Conservation (phyloP, 768 basidiomycete species). For the Phaeotremella fagi region DNA sequence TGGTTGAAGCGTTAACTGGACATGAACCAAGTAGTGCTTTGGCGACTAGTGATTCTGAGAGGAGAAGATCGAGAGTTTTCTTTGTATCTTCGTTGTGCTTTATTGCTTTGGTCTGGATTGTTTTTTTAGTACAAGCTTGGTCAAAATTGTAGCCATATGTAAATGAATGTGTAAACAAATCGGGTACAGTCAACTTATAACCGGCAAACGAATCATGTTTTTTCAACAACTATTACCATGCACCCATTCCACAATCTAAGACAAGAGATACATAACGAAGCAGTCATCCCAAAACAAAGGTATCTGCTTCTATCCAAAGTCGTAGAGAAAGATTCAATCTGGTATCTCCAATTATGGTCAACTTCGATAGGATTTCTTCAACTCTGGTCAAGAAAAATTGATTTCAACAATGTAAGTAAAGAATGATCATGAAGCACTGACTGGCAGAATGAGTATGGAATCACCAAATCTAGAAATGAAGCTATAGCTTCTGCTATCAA, state of each 20-base stretch:
- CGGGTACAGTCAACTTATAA: background rate
- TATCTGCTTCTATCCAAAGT: background rate
- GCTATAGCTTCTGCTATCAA: constrained; percentile 14
- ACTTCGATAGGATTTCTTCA: background rate
- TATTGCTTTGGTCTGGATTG: constrained; percentile 19
- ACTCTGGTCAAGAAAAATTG: background rate
- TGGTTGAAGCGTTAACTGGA: background rate
- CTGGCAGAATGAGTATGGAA: too few species aligned
- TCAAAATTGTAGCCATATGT: background rate
- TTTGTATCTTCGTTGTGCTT: constrained; percentile 11
- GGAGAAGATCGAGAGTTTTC: constrained; percentile 1
- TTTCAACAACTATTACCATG: background rate
- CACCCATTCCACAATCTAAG: background rate
- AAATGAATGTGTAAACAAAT: background rate
- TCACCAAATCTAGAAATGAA: background rate
- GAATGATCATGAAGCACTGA: background rate
- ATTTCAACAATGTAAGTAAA: background rate
- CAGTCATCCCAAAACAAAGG: background rate
- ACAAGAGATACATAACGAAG: background rate
- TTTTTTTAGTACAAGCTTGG: constrained; percentile 8
- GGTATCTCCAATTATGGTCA: background rate
- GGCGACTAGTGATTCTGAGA: constrained; percentile 5
- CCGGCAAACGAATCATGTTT: too few species aligned
- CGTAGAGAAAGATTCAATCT: background rate
- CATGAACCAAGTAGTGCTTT: constrained; percentile 5